phyloP scores from a whole-genome alignment of 2,329 filamentous ascomycete species.

The Ophiostoma ulmi region DNA sequence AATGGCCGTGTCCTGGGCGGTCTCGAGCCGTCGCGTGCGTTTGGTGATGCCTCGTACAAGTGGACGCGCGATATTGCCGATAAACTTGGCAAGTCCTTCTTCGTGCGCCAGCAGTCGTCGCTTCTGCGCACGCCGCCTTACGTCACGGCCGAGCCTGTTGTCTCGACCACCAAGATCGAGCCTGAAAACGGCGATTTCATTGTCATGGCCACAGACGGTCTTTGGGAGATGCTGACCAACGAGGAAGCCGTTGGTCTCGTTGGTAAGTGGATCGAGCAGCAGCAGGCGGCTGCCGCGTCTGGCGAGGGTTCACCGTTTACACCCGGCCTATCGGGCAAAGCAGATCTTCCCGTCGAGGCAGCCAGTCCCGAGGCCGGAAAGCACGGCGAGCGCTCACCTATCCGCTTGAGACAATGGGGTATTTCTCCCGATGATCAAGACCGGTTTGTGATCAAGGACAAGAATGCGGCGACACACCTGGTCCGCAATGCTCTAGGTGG shows the following conservation, averaged over 20 bases:
- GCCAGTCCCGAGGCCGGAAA: conserved; percentile 34
- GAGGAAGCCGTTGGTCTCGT: conserved; percentile 96
- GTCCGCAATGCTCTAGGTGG: conserved; percentile 93
- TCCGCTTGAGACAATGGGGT: conserved; percentile 88
- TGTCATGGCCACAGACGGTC: conserved; percentile 90
- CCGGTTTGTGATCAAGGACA: conserved; percentile 90
- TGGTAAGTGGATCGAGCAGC: conserved; percentile 89
- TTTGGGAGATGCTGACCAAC: conserved; percentile 99
- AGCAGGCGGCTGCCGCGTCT: conserved; percentile 23
- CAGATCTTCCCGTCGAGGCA: conserved; percentile 68
- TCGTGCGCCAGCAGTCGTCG: conserved; percentile 71
- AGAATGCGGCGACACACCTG: conserved; percentile 92
- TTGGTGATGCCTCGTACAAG: conserved; percentile 95
- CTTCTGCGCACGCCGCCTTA: conserved; percentile 89
- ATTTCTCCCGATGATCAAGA: conserved; percentile 66
- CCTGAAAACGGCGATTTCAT: conserved; percentile 90
- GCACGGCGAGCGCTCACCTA: conserved; percentile 77
- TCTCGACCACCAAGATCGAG: conserved; percentile 87
- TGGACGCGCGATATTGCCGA: conserved; percentile 84
- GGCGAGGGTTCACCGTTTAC: conserved; percentile 53
- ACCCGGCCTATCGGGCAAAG: conserved; percentile 42
- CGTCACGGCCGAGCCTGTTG: conserved; percentile 89
- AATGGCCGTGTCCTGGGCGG: conserved; percentile 90
- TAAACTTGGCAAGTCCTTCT: conserved; percentile 78
- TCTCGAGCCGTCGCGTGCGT: conserved; percentile 86